Evolutionary conservation across 139 green algal genomes (phyloP).

Genomic region (Chlorella vulgaris): DNA sequence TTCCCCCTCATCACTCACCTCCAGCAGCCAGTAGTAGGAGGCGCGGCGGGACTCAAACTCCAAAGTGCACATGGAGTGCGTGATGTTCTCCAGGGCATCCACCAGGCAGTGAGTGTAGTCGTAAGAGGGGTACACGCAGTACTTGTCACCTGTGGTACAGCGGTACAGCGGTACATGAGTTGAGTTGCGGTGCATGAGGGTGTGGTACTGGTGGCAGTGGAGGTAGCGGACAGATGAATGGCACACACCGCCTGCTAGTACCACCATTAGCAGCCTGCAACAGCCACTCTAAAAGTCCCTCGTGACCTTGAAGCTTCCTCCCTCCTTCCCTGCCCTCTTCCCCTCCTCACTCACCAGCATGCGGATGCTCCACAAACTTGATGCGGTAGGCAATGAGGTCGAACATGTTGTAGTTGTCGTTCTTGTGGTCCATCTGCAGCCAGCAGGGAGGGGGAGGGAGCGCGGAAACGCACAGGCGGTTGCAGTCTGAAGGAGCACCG

Average conservation of each 20-base stretch:
- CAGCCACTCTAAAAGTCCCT: too few relatives aligned
- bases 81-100: slow-evolving; percentile 98
- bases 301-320: too few relatives aligned
- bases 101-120: slow-evolving; percentile 99
- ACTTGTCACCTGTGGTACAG: slow-evolving; percentile 53
- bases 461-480: neutral
- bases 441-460: neutral
- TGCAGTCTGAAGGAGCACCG: neutral
- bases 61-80: slow-evolving; percentile 98
- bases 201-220: neutral
- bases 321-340: neutral
- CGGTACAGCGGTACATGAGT: neutral
- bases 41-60: slow-evolving; percentile 97
- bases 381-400: slow-evolving; percentile 98
- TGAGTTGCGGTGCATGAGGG: too few relatives aligned
- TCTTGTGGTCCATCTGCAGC: slow-evolving; percentile 85
- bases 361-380: slow-evolving; percentile 92
- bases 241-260: neutral
- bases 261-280: neutral
- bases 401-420: slow-evolving; percentile 98
- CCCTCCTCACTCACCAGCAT: slow-evolving; percentile 61
- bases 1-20: too few relatives aligned
- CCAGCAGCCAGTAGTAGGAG: slow-evolving; percentile 97
- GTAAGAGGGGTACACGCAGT: slow-evolving; percentile 99
- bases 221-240: neutral